A percentile compares a stretch with the other conserved stretches of the same genome.
Evolutionary conservation across 345 rosid species (phyloP).

Genomic region (Eucalyptus sp.): DNA sequence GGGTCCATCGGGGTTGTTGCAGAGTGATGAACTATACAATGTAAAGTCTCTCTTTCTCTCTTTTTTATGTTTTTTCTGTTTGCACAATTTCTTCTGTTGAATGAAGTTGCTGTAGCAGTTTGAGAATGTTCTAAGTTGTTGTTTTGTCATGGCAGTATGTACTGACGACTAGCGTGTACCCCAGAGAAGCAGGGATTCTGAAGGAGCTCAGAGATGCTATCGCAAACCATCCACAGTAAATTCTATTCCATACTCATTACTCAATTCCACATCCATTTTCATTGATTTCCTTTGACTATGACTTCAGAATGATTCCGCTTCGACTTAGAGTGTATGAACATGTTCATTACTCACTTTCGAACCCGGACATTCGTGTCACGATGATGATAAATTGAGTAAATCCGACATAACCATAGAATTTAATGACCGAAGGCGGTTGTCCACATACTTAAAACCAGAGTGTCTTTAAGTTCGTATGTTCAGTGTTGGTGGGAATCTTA

Average conservation of each 20-base stretch:
- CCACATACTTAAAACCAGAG: not conserved
- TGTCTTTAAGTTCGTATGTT: not conserved
- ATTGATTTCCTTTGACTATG: not conserved
- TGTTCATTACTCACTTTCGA: not conserved
- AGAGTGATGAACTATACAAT: constrained; percentile 8
- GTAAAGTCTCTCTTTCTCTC: too few species aligned
- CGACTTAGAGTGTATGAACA: not conserved
- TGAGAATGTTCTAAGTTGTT: not conserved
- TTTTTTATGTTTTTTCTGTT: too few species aligned
- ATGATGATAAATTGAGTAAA: not conserved
- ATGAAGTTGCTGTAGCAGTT: not conserved
- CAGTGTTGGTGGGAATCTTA: not conserved
- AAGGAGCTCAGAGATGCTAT: constrained; percentile 55
- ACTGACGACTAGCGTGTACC: constrained; percentile 51
- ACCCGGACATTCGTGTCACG: not conserved
- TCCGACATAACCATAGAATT: not conserved
- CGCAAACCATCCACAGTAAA: constrained; percentile 32
- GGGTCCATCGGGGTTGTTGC: constrained; percentile 32
- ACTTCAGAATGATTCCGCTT: too few species aligned
- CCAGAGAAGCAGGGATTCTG: constrained; percentile 46
- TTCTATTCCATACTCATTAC: not conserved
- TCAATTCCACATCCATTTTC: not conserved
- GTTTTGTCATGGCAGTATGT: constrained; percentile 27
- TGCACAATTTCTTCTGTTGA: not conserved
- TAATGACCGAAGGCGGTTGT: not conserved